phyloP scores from a whole-genome alignment of 202 grass and related monocot genomes.

The Panicum hallii region DNA sequence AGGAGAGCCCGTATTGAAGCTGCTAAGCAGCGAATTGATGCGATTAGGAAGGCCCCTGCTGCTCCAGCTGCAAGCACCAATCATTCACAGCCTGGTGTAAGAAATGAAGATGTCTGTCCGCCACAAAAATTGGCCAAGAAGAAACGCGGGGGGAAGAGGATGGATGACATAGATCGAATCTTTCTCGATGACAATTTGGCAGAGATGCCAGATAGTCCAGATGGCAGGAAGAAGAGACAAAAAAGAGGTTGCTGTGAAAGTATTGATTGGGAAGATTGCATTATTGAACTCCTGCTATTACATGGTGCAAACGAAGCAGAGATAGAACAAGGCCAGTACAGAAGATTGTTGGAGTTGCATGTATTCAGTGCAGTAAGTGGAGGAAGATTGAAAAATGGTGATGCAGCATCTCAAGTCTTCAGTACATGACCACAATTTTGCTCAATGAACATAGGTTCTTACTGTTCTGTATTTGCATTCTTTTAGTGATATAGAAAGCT shows the following conservation, averaged over 20 bases:
- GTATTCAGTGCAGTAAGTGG: conserved; percentile 52
- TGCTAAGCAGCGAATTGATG: conserved; percentile 68
- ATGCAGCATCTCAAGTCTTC: conserved; percentile 10
- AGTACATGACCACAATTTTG: conserved; percentile 12
- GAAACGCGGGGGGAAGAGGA: conserved; percentile 48
- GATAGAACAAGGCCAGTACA: conserved; percentile 81
- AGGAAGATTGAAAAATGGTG: conserved; percentile 29
- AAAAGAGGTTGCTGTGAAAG: conserved; percentile 43
- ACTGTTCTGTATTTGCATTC: conserved; percentile 3
- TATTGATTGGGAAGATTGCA: conserved; percentile 83
- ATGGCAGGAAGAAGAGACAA: conserved; percentile 37
- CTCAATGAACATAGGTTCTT: conserved; percentile 36
- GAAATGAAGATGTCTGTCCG: conserved; percentile 32
- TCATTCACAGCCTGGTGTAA: conserved; percentile 25
- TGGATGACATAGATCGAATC: not conserved
- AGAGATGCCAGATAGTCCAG: not conserved
- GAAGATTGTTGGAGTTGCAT: conserved; percentile 75
- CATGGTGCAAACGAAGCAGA: conserved; percentile 66
- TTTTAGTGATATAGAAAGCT: conserved; percentile 37
- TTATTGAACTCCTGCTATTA: conserved; percentile 70
- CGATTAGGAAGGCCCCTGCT: conserved; percentile 54
- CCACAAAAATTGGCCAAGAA: conserved; percentile 45
- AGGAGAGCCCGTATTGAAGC: conserved; percentile 69
- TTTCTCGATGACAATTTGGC: not conserved
- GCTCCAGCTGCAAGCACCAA: conserved; percentile 30